phyloP scores from a whole-genome alignment of 2,329 filamentous ascomycete genomes.

The Diaporthe humulicola region DNA sequence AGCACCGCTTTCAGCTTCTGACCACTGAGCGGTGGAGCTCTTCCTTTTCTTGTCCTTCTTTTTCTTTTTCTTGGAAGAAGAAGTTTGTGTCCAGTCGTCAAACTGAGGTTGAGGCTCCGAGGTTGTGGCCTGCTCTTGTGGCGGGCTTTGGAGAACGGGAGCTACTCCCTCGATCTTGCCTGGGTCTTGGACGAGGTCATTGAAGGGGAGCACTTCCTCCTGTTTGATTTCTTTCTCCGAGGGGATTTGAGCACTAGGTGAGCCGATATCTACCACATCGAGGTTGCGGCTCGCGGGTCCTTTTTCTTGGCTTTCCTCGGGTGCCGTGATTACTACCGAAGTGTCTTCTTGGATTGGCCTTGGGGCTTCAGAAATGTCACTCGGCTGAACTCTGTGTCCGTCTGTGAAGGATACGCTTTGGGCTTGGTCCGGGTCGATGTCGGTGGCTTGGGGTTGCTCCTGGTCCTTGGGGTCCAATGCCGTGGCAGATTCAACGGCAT shows the following conservation, averaged over 20 bases:
- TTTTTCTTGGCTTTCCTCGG: conserved; percentile 10
- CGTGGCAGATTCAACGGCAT: background rate
- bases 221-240: background rate
- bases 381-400: background rate
- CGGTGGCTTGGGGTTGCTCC: background rate
- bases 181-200: background rate
- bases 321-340: background rate
- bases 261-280: background rate
- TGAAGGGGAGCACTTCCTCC: background rate
- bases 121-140: background rate
- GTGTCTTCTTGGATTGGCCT: background rate
- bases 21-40: conserved; percentile 41
- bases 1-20: conserved; percentile 32
- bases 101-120: conserved; percentile 37
- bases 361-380: background rate
- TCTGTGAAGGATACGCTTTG: background rate
- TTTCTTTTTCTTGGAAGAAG: conserved; percentile 48
- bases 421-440: background rate
- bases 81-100: conserved; percentile 43
- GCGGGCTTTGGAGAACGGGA: background rate
- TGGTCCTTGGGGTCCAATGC: background rate
- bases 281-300: background rate
- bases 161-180: background rate
- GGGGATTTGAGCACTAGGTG: background rate
- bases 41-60: conserved; percentile 52